Evolutionary conservation across 129 eudicot genomes (phyloP).

Genomic region (Chrysanthemum makinoi): DNA sequence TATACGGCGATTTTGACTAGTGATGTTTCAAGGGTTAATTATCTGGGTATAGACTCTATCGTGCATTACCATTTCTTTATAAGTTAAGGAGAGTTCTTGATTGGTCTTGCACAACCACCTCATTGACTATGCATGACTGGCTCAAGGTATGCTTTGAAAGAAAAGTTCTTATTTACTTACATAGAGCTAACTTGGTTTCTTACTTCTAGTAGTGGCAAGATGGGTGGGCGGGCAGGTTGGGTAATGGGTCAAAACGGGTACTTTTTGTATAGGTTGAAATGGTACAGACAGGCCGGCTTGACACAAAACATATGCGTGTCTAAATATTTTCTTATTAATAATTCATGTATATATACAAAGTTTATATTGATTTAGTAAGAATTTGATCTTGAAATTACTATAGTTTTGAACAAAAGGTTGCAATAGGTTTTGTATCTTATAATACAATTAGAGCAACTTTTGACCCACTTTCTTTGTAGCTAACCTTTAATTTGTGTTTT

Average conservation of each 20-base stretch:
- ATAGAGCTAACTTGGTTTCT: not conserved
- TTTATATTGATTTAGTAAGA: no score
- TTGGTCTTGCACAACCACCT: slow-evolving; percentile 57
- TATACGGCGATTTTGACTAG: slow-evolving; percentile 53
- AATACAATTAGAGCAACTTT: not conserved
- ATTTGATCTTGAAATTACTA: no score
- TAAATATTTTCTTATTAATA: not conserved
- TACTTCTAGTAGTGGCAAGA: not conserved
- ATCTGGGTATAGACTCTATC: slow-evolving; percentile 50
- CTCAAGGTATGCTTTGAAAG: slow-evolving; percentile 36
- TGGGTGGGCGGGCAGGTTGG: not conserved
- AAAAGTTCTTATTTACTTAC: not conserved
- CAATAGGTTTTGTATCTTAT: not conserved
- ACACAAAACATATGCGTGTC: no score
- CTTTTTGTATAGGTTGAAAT: not conserved
- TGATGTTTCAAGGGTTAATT: slow-evolving; percentile 42
- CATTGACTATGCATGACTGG: slow-evolving; percentile 63
- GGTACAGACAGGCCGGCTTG: no score
- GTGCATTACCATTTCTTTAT: slow-evolving; percentile 49
- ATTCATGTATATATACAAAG: not conserved
- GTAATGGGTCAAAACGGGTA: slow-evolving; percentile 1
- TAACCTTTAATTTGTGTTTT: not conserved
- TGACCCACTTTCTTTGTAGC: not conserved
- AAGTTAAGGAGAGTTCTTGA: slow-evolving; percentile 62
- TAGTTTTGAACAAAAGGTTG: not conserved